A percentile compares a stretch with the other conserved stretches of the same genome.
Evolutionary conservation across 192 early-diverging fungal species (phyloP).

Genomic region (Gaertneriomyces sp.): DNA sequence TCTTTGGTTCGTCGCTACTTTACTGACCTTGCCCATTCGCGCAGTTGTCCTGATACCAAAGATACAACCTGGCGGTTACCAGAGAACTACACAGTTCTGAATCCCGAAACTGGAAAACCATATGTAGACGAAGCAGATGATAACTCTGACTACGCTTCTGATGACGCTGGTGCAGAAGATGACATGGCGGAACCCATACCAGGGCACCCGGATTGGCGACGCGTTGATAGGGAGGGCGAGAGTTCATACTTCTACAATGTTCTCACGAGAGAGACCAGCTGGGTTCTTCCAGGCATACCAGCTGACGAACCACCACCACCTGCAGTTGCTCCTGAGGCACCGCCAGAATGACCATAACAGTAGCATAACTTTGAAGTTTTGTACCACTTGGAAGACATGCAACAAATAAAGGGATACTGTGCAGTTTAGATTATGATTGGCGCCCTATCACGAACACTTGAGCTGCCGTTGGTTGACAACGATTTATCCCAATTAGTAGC

Average conservation of each 20-base stretch:
- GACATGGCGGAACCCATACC: constrained; percentile 30
- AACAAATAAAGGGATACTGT: too few relatives aligned
- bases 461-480: too few relatives aligned
- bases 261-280: constrained; percentile 38
- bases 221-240: constrained; percentile 38
- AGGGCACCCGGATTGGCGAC: constrained; percentile 43
- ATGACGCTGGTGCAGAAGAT: constrained; percentile 15
- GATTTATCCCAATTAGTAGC: too few relatives aligned
- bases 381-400: too few relatives aligned
- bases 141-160: background rate
- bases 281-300: constrained; percentile 27
- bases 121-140: constrained; percentile 5
- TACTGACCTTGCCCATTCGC: background rate
- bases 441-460: too few relatives aligned
- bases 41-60: constrained; percentile 38
- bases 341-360: too few relatives aligned
- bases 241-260: constrained; percentile 44
- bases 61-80: constrained; percentile 51
- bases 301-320: background rate
- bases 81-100: constrained; percentile 33
- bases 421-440: too few relatives aligned
- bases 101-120: constrained; percentile 30
- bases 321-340: too few relatives aligned
- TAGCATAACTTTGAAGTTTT: too few relatives aligned
- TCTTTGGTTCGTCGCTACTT: background rate